Conservation (phyloP, 148 eudicot species). For the Diospyros lotus region DNA sequence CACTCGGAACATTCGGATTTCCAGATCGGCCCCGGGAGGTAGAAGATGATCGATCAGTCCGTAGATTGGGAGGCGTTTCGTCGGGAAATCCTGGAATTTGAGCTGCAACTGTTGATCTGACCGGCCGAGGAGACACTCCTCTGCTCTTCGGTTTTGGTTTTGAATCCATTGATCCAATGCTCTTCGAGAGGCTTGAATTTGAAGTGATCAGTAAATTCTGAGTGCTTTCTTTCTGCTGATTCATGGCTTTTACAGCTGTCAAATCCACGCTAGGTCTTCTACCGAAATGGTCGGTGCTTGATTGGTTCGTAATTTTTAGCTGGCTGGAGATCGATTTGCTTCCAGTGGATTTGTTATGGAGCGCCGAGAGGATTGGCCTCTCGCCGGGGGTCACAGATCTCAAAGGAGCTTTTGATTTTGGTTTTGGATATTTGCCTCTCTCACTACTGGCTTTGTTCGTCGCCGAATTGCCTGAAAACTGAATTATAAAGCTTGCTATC, state of each 20-base stretch:
- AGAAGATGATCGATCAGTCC: constrained; percentile 27
- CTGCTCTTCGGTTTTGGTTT: constrained; percentile 24
- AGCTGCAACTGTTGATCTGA: constrained; percentile 15
- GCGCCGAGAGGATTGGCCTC: constrained; percentile 13
- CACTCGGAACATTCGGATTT: constrained; percentile 2
- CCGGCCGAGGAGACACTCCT: constrained; percentile 28
- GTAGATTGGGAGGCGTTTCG: constrained; percentile 29
- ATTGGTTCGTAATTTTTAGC: constrained; percentile 19
- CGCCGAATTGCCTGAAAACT: constrained; percentile 37
- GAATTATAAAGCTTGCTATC: not conserved
- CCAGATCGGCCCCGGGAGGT: constrained; percentile 17
- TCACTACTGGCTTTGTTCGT: constrained; percentile 4
- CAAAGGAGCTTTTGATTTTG: constrained; percentile 18
- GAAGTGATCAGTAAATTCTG: constrained; percentile 4
- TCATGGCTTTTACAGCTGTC: constrained; percentile 5
- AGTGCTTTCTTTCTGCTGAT: constrained; percentile 18
- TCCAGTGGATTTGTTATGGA: constrained; percentile 9
- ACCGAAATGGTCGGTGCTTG: not conserved
- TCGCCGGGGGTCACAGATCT: constrained; percentile 22
- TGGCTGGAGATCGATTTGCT: constrained; percentile 13
- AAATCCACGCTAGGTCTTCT: constrained; percentile 13
- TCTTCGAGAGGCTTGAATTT: constrained; percentile 30
- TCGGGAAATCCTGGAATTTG: constrained; percentile 22
- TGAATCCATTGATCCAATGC: constrained; percentile 18
- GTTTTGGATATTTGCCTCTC: constrained; percentile 17